These are phyloP conservation scores for Salix viminalis DNA, from an alignment of 345 rosid species.

Conservation along the genomic window DNA sequence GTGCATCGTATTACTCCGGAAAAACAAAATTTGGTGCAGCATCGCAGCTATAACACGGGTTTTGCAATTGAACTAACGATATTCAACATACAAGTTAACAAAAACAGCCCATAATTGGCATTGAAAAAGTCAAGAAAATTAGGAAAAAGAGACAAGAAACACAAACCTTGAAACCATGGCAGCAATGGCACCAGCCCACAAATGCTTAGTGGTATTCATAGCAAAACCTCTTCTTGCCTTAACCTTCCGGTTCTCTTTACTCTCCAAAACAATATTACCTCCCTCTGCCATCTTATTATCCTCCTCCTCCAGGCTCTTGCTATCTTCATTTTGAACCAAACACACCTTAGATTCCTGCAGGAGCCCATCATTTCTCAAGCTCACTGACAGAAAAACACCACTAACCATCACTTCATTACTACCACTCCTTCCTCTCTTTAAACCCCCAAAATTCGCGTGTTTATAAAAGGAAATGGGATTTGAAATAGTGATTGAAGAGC, in stretches of 20 bases:
- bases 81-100: too few species aligned
- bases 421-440: slow-evolving; percentile 14
- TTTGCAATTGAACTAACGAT: too few species aligned
- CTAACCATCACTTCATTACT: slow-evolving; percentile 7
- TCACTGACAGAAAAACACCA: slow-evolving; percentile 40
- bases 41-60: too few species aligned
- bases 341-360: slow-evolving; percentile 24
- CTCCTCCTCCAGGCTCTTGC: slow-evolving; percentile 8
- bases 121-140: not conserved
- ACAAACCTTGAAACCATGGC: slow-evolving; percentile 74
- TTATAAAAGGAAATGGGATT: slow-evolving; percentile 13
- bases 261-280: slow-evolving; percentile 1
- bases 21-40: not conserved
- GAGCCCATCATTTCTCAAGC: slow-evolving; percentile 41
- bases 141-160: not conserved
- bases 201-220: slow-evolving; percentile 50
- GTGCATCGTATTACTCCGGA: too few species aligned
- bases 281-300: slow-evolving; percentile 6
- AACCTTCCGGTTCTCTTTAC: slow-evolving; percentile 23
- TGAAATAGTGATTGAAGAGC: slow-evolving; percentile 8
- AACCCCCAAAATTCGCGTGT: slow-evolving; percentile 9
- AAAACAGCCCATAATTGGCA: not conserved
- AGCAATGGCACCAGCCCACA: slow-evolving; percentile 81
- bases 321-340: slow-evolving; percentile 26
- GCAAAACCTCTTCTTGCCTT: slow-evolving; percentile 34